A percentile compares a stretch with the other conserved stretches of the same genome.
Conservation (phyloP, 495 filamentous ascomycete genomes). For the Lasiosphaeria miniovina region DNA sequence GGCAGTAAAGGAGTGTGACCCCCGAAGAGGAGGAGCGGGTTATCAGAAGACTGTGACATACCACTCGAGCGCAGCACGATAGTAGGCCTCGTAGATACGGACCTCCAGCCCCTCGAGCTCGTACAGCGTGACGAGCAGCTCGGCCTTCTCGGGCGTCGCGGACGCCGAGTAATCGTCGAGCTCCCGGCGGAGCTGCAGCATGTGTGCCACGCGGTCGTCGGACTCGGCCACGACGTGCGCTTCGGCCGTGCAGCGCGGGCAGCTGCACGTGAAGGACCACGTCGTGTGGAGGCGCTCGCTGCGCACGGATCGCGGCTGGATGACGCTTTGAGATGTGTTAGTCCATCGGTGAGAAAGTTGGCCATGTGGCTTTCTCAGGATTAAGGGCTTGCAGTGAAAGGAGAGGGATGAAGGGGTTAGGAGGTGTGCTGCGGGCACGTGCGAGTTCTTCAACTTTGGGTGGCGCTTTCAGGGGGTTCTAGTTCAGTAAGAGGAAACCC, state of each 20-base stretch:
- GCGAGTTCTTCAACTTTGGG: background rate
- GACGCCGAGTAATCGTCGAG: constrained; percentile 31
- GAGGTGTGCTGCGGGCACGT: too few relatives aligned
- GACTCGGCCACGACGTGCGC: constrained; percentile 30
- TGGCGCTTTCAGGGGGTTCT: background rate
- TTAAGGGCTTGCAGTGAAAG: background rate
- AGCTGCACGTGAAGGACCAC: constrained; percentile 38
- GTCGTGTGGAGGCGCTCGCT: constrained; percentile 24
- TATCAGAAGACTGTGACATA: background rate
- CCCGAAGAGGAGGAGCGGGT: background rate
- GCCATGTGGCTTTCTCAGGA: background rate
- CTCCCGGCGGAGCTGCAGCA: constrained; percentile 26
- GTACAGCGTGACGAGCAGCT: constrained; percentile 32
- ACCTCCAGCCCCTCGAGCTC: constrained; percentile 32
- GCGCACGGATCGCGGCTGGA: constrained; percentile 24
- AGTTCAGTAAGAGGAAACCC: background rate
- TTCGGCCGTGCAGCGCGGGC: constrained; percentile 28
- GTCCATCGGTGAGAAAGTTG: background rate
- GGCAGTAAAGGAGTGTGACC: background rate
- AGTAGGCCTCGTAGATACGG: constrained; percentile 35
- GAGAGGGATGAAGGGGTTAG: background rate
- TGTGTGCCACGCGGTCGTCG: constrained; percentile 25
- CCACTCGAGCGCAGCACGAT: constrained; percentile 35
- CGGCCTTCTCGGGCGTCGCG: constrained; percentile 29
- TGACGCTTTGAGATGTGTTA: constrained; percentile 21